Conservation (phyloP, 2,329 filamentous ascomycete species). For the Ceratocystis albifundus region DNA sequence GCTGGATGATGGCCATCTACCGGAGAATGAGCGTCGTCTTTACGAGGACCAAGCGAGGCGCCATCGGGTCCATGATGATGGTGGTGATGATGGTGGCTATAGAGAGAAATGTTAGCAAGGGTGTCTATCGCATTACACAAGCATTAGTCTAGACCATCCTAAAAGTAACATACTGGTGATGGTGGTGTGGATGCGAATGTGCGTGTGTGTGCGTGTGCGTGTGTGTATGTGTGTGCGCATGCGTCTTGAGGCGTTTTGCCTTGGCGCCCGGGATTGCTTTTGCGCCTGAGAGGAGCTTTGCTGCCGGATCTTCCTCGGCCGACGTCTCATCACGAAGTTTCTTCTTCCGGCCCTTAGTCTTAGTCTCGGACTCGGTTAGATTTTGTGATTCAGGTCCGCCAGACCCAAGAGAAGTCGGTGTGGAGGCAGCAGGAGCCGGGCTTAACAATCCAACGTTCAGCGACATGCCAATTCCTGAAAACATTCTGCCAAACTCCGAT, state of each 20-base stretch:
- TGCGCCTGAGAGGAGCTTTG: not conserved
- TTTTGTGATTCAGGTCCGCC: constrained; percentile 35
- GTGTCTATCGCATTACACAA: not conserved
- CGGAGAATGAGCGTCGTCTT: not conserved
- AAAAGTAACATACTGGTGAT: constrained; percentile 48
- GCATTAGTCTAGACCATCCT: not conserved
- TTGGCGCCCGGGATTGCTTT: constrained; percentile 50
- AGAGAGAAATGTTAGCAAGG: constrained; percentile 19
- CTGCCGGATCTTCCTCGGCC: constrained; percentile 51
- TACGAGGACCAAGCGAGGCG: not conserved
- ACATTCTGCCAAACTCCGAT: constrained; percentile 89
- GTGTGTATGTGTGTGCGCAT: constrained; percentile 34
- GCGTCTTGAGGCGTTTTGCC: constrained; percentile 58
- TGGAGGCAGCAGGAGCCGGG: constrained; percentile 38
- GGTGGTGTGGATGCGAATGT: constrained; percentile 47
- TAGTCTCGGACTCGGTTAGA: constrained; percentile 36
- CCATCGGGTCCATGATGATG: constrained; percentile 47
- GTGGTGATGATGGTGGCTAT: constrained; percentile 39
- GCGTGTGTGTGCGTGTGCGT: not conserved
- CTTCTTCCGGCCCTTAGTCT: constrained; percentile 40
- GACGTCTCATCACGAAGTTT: constrained; percentile 67
- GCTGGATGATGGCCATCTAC: constrained; percentile 8
- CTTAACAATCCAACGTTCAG: constrained; percentile 43
- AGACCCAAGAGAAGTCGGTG: constrained; percentile 29
- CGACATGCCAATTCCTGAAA: constrained; percentile 70